Base-by-base conservation (phyloP, 2,329 filamentous ascomycete species). In the Allantophomopsis lycopodina region DNA sequence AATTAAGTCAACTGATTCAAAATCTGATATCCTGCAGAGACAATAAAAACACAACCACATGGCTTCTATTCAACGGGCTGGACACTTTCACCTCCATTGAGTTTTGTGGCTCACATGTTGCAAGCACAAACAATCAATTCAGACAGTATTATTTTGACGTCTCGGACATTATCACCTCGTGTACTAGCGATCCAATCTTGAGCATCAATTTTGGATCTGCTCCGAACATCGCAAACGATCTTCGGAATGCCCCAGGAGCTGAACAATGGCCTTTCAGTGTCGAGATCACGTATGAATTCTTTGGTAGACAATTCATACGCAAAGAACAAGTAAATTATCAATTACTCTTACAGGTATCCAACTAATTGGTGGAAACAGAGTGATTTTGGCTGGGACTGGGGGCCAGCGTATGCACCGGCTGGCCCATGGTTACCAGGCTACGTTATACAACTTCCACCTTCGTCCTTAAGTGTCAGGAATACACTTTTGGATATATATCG, bases 341-440 rank as follows among this genome's bases (percentile, higher is more conserved):
- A 28, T 12, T 12, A 8, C 23, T 28, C 11, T 28, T 12, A 10
- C 11, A 28, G 5, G 23, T 10, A 28, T 3, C 8, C 7, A 28
- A 12, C 23, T 28, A 28, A 28, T 8, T 10, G 3, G 23, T 28
- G 7, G 23, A 10, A 28, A 28, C 8, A 28, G 50, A 71, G 62
- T 7, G 73, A 78, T 50, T 78, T 78, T 51, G 76, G 76, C 2
- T 79, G 74, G 75, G 73, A 77, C 43, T 76, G 72, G 72, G 71
- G 71, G 8, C 71, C 71, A 8, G 70, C 68, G 0, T 76, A 79
- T 50, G 62, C 66, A n/a, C 72, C 75, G 0, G 68, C 70, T n/a
- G 75, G 76, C 2, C 69, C 73, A 6, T 80, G 74, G 76, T 63
- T 70, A 44, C 68, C 72, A 33, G 73, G 69, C 1, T 73, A 66